Evolutionary conservation across 2,329 filamentous ascomycete species (phyloP).

Genomic region (Arthrobotrys megalospora): DNA sequence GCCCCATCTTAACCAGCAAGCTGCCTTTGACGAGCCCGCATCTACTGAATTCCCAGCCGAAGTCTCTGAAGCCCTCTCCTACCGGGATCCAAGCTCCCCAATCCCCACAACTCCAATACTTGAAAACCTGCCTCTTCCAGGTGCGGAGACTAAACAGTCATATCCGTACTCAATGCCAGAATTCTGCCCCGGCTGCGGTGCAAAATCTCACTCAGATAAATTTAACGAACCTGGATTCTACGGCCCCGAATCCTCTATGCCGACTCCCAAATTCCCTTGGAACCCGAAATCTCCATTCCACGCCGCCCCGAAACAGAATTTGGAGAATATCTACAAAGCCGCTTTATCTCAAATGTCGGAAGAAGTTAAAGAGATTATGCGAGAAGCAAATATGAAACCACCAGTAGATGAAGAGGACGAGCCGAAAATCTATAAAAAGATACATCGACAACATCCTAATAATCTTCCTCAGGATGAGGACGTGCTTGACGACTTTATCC

Average conservation of each 20-base stretch:
- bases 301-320: conserved; percentile 61
- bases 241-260: conserved; percentile 56
- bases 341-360: conserved; percentile 38
- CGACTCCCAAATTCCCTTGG: conserved; percentile 61
- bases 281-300: conserved; percentile 41
- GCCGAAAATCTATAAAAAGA: conserved; percentile 13
- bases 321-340: conserved; percentile 21
- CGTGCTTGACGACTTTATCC: conserved; percentile 12
- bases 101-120: conserved; percentile 16
- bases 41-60: background rate
- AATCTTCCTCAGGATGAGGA: conserved; percentile 14
- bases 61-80: conserved; percentile 32
- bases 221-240: conserved; percentile 74
- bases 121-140: conserved; percentile 33
- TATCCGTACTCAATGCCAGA: conserved; percentile 69
- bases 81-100: conserved; percentile 42
- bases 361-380: conserved; percentile 48
- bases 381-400: conserved; percentile 40
- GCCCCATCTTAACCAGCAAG: conserved; percentile 2
- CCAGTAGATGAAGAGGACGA: conserved; percentile 29
- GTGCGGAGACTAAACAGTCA: background rate
- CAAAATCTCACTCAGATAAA: conserved; percentile 74
- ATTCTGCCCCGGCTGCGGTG: conserved; percentile 77
- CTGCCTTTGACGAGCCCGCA: background rate
- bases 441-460: background rate